Base-by-base conservation (phyloP, 139 green algal species). In the Chlorella sp. region DNA sequence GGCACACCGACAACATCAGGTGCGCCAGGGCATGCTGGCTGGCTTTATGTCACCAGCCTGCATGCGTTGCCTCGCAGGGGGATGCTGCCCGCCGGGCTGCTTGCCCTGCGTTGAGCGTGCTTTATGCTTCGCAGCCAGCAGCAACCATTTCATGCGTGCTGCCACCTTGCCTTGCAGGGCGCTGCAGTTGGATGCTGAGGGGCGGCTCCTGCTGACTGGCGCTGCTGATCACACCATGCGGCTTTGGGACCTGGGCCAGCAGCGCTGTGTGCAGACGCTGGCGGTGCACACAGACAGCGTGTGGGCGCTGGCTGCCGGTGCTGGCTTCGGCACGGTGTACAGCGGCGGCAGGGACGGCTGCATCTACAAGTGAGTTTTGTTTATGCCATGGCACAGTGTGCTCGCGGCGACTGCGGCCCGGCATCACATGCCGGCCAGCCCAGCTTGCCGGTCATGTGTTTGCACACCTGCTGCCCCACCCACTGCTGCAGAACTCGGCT, bases 161-260 rank as follows among this genome's bases (percentile, higher is more conserved):
- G 44, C 44, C 44, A 17, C 60, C 21, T 30, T 51, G 47, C 26
- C 68, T n/a, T 64, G 72, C 80, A 89, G 94, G 38, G 80, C 84
- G 26, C 85, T 97, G 69, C 73, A 91, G 80, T 26, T 98, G n/a
- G 92, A 90, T 62, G n/a, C 71, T 0, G 92, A 95, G 23, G 95
- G 94, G 75, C 95, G 74, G 13, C 78, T 92, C 44, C 83, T 95
- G 72, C 80, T 99, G 34, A 95, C 93, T 3, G 96, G 93, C 26
- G 91, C 86, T 23, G 93, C 89, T 11, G 96, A 99, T 81, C 87
- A 93, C 74, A 98, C 96, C 30, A 91, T 98, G 57, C 90, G 93
- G 79, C 88, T 98, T 74, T 99, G 96, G 96, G 95, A 99, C 87
- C 65, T 99, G 78, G 88, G 95, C 23, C 93, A 96, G 92, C 93